Percentiles rank a stretch among this genome's conserved stretches.
These are phyloP conservation scores for Tetragonia tetragonoides DNA, from an alignment of 148 eudicot genomes.

Conservation along the genomic window DNA sequence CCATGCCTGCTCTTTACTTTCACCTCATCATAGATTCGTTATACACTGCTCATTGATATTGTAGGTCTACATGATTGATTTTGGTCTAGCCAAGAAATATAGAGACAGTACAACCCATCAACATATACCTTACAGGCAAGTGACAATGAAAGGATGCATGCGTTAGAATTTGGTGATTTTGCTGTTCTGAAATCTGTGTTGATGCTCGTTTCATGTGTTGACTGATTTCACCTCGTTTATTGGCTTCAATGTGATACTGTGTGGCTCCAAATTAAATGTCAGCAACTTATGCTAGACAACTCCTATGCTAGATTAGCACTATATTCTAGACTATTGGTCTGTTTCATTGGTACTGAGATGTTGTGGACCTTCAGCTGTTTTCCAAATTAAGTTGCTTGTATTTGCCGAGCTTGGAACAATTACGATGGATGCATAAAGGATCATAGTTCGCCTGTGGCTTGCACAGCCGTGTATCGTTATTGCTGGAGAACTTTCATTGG, in stretches of 20 bases:
- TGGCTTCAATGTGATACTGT: neutral
- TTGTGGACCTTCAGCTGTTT: neutral
- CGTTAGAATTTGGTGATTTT: neutral
- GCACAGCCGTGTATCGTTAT: neutral
- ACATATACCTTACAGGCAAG: conserved; percentile 92
- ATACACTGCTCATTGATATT: conserved; percentile 20
- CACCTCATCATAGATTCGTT: conserved; percentile 12
- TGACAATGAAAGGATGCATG: neutral
- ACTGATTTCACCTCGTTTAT: neutral
- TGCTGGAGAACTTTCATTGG: neutral
- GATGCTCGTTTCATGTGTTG: neutral
- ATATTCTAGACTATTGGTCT: neutral
- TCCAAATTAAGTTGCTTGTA: neutral
- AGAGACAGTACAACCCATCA: conserved; percentile 91
- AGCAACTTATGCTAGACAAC: neutral
- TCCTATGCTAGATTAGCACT: neutral
- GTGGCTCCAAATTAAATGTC: neutral
- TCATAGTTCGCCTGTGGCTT: neutral
- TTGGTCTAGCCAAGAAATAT: conserved; percentile 97
- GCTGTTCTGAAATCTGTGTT: no score
- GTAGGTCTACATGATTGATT: conserved; percentile 92
- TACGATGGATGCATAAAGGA: neutral
- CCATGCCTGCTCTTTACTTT: neutral
- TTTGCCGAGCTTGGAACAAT: neutral
- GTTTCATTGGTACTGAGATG: neutral